Base-by-base conservation (phyloP, 495 filamentous ascomycete species). In the Xylaria flabelliformis region DNA sequence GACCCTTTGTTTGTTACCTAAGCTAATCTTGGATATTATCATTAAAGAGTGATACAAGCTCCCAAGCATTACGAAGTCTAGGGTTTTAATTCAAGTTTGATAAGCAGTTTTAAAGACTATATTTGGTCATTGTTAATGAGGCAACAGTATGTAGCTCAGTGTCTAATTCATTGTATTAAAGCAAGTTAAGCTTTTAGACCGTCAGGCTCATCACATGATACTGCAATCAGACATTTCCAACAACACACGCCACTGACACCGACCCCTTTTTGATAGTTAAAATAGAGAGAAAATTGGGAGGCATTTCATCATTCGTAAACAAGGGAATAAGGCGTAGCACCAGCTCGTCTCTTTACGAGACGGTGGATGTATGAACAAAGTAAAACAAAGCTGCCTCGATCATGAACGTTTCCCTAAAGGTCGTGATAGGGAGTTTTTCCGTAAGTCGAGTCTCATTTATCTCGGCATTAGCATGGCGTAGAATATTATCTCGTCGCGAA, bases 141-240 rank as follows among this genome's bases (percentile, higher is more conserved):
- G 64, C 65, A 78, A 75, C 73, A 78, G 77, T 78, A 76, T 79
- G 77, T 76, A 79, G 77, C 76, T 78, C 74, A 77, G 75, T 69
- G 73, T 79, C 77, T 79, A 79, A 77, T 78, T 61, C 76, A 76
- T 73, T 77, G 74, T 80, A 29, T 29, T 74, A 77, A 69, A 62
- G 44, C 53, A 74, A 72, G 69, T 74, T 73, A 72, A 73, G 74
- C 74, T 78, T 79, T 81, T 82, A 58, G 39, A 64, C 69, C 69
- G 39, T 71, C 46, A 72, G 76, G 79, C 73, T 82, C 78, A 75
- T 81, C 74, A 78, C 75, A 79, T 81, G 81, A 81, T 78, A 81
- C 81, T 77, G 78, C 73, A 75, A 42, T 44, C 61, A 78, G 75
- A 80, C 77, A 78, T 76, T 76, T 79, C 78, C 78, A 79, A 79